Conservation (phyloP, 371 early-diverging fungal genomes). For the Actinomortierella wolfii region DNA sequence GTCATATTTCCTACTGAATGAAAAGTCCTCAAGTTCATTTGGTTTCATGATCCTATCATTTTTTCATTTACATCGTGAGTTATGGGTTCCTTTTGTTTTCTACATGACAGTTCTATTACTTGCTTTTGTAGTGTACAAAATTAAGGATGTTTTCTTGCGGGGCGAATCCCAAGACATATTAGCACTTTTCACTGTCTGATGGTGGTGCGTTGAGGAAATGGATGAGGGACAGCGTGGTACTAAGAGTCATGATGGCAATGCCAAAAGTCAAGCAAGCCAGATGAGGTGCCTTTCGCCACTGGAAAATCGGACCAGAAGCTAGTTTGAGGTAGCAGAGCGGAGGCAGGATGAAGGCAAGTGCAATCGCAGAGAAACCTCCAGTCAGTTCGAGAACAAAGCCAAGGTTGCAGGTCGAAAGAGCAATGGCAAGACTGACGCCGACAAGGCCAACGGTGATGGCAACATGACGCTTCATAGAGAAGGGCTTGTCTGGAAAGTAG, state of each 20-base stretch:
- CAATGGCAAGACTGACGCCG: slow-evolving; percentile 57
- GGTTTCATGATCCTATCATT: too few relatives aligned
- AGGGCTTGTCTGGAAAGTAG: slow-evolving; percentile 56
- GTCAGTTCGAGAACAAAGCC: slow-evolving; percentile 80
- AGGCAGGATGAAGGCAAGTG: slow-evolving; percentile 80
- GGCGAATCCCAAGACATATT: too few relatives aligned
- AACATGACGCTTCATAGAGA: slow-evolving; percentile 59
- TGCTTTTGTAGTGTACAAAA: too few relatives aligned
- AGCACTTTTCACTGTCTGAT: too few relatives aligned
- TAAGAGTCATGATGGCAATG: slow-evolving; percentile 65
- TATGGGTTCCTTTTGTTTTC: too few relatives aligned
- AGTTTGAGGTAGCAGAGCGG: slow-evolving; percentile 71
- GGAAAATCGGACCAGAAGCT: slow-evolving; percentile 56
- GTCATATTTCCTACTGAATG: too few relatives aligned
- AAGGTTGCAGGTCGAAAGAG: slow-evolving; percentile 70
- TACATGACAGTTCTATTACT: too few relatives aligned
- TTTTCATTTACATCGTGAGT: too few relatives aligned
- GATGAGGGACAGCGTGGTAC: slow-evolving; percentile 54
- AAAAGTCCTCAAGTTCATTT: too few relatives aligned
- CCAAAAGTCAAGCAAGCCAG: slow-evolving; percentile 71
- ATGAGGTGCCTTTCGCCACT: slow-evolving; percentile 61
- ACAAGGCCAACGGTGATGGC: slow-evolving; percentile 67
- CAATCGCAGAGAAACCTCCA: slow-evolving; percentile 79
- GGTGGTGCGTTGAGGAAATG: slow-evolving; percentile 20
- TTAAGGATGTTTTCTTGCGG: too few relatives aligned